Evolutionary conservation across 495 filamentous ascomycete genomes (phyloP), one percentile per base, ranked within the genome.

Genomic region (Friedmanniomyces simplex): DNA sequence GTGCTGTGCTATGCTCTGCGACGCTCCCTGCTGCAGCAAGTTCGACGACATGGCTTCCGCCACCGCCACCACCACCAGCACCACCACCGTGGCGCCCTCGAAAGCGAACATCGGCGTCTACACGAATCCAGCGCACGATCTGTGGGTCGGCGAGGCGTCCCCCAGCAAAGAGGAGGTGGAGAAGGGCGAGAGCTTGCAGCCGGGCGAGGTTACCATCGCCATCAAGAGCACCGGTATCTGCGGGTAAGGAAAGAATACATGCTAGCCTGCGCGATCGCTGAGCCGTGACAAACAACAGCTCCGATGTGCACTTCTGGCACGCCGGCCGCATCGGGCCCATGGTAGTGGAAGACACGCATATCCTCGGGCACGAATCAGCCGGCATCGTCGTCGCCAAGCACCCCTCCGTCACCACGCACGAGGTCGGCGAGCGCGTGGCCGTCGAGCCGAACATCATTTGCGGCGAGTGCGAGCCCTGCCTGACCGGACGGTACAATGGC

Each of bases 281-380:
- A 41, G 3, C 1, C 25, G 7, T 10, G 42, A 28, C 66, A 10
- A 32, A 28, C 66, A 10, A 32, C 66, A 94, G 88, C 47, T 94
- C 89, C 53, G 90, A 95, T 71, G 83, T 96, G 28, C 90, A 95
- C 73, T 96, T 96, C 78, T 95, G 89, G 90, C 89, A 91, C 68
- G 85, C 84, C 34, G 89, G 89, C 60, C 87, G 85, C 72, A 95
- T 96, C 66, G 90, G 90, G 14, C 90, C 90, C 53, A 96, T 95
- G 90, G 84, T 95, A 60, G 89, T 96, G 28, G 79, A 78, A 53
- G 84, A 80, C 62, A 84, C 88, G 67, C 90, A 95, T 67, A 87
- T 95, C 65, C 83, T 96, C 30, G 90, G 90, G 60, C 90, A 95
- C 76, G 90, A 95, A 74, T 94, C 90, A 43, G 86, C 89, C 28